phyloP scores from a whole-genome alignment of 1,284 basidiomycete genomes.

The Bondarzewia mesenterica region DNA sequence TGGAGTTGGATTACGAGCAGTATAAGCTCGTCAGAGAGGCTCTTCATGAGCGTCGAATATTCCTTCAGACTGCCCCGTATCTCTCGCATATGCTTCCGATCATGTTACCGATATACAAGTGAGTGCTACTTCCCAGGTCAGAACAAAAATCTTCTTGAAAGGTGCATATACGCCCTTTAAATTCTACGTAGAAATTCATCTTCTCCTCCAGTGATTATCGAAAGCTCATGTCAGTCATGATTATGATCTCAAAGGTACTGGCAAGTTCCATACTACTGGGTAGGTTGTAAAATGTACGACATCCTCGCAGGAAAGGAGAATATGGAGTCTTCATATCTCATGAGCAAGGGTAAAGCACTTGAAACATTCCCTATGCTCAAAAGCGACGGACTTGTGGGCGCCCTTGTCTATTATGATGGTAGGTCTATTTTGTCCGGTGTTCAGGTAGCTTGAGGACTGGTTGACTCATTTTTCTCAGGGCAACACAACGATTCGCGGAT shows the following conservation, averaged over 20 bases:
- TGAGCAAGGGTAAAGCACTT: constrained; percentile 88
- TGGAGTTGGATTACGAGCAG: constrained; percentile 94
- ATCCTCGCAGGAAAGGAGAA: constrained; percentile 92
- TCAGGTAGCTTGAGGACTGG: neutral
- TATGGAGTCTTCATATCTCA: constrained; percentile 93
- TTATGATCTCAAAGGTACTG: constrained; percentile 60
- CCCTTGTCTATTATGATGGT: constrained; percentile 97
- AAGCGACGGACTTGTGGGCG: constrained; percentile 86
- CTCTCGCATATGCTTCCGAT: constrained; percentile 89
- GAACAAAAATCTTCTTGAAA: neutral
- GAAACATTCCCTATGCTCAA: constrained; percentile 98
- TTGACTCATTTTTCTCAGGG: constrained; percentile 35
- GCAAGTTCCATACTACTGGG: constrained; percentile 96
- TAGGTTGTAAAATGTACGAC: constrained; percentile 96
- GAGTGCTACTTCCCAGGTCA: constrained; percentile 16
- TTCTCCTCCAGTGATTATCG: neutral
- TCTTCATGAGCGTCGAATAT: constrained; percentile 87
- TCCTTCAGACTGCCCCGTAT: constrained; percentile 95
- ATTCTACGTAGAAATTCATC: neutral
- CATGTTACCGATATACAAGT: constrained; percentile 91
- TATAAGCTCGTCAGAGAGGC: constrained; percentile 96
- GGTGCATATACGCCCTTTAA: neutral
- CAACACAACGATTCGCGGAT: constrained; percentile 98
- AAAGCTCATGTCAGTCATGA: neutral
- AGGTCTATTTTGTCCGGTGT: constrained; percentile 17